Conservation (phyloP, 2,329 filamentous ascomycete species). For the Allantophomopsis lycopodina region DNA sequence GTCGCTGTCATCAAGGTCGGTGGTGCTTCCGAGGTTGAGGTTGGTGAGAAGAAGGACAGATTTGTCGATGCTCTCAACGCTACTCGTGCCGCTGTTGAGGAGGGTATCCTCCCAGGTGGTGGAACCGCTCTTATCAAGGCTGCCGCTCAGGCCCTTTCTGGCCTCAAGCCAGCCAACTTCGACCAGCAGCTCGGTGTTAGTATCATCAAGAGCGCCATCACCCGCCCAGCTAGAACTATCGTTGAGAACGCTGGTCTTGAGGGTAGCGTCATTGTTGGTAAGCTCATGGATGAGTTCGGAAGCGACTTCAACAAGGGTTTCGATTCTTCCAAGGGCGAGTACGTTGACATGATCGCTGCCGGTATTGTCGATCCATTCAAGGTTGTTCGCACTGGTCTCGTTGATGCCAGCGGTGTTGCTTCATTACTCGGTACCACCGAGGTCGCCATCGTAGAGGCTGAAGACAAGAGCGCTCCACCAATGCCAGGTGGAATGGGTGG, state of each 20-base stretch:
- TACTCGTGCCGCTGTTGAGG: constrained; percentile 94
- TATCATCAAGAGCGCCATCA: constrained; percentile 98
- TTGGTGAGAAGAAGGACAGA: constrained; percentile 99
- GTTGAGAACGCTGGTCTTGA: constrained; percentile 96
- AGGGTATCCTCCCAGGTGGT: constrained; percentile 97
- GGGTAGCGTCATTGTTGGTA: constrained; percentile 92
- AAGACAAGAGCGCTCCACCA: constrained; percentile 70
- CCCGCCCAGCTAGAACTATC: constrained; percentile 83
- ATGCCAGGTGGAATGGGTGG: constrained; percentile 52
- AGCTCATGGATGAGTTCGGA: constrained; percentile 89
- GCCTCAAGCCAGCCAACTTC: constrained; percentile 86
- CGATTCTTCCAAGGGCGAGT: constrained; percentile 93
- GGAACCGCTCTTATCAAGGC: constrained; percentile 98
- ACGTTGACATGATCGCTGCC: constrained; percentile 93
- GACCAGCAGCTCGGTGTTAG: constrained; percentile 97
- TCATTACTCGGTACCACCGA: constrained; percentile 96
- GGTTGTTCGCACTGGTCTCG: constrained; percentile 92
- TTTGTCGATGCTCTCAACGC: constrained; percentile 98
- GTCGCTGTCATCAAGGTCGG: constrained; percentile 99
- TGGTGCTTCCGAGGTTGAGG: constrained; percentile 94
- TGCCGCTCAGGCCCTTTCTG: constrained; percentile 70
- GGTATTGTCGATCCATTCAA: constrained; percentile 99
- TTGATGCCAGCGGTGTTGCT: constrained; percentile 90
- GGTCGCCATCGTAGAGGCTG: constrained; percentile 93
- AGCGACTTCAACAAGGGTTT: constrained; percentile 96